Conservation (phyloP, 1,284 basidiomycete species). For the Tetrapyrgos nigripes region DNA sequence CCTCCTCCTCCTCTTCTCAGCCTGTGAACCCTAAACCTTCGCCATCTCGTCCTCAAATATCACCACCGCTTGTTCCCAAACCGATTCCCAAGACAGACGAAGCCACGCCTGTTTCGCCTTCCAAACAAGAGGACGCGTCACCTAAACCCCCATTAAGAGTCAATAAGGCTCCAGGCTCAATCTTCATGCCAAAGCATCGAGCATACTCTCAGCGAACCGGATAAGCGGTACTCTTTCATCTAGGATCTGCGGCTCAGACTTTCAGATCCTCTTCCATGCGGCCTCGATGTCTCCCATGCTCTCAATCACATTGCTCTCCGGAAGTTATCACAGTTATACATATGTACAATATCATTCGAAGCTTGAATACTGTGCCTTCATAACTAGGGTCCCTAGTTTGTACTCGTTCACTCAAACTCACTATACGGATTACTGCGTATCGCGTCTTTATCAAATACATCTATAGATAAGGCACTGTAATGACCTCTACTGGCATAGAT, state of each 20-base stretch:
- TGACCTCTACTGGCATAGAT: too few species aligned
- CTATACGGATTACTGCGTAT: too few species aligned
- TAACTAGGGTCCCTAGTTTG: too few species aligned
- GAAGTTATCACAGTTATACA: background rate
- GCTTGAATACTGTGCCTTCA: background rate
- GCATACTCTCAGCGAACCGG: conserved; percentile 64
- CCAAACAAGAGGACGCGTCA: conserved; percentile 17
- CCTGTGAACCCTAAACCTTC: conserved; percentile 15
- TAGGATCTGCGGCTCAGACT: background rate
- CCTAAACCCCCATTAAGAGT: conserved; percentile 40
- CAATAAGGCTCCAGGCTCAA: conserved; percentile 69
- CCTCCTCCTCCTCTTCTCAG: conserved; percentile 1
- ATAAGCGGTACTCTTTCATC: conserved; percentile 24
- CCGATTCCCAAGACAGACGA: conserved; percentile 22
- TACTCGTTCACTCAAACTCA: too few species aligned
- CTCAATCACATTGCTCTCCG: background rate
- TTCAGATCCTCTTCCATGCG: background rate
- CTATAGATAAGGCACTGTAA: too few species aligned
- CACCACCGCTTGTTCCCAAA: background rate
- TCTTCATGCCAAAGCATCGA: conserved; percentile 80
- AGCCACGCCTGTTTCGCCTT: conserved; percentile 18
- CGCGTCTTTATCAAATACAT: too few species aligned
- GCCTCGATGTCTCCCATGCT: background rate
- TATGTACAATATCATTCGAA: background rate
- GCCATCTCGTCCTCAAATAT: conserved; percentile 9